Conservation (phyloP, 192 early-diverging fungal genomes). For the Gonapodya prolifera region DNA sequence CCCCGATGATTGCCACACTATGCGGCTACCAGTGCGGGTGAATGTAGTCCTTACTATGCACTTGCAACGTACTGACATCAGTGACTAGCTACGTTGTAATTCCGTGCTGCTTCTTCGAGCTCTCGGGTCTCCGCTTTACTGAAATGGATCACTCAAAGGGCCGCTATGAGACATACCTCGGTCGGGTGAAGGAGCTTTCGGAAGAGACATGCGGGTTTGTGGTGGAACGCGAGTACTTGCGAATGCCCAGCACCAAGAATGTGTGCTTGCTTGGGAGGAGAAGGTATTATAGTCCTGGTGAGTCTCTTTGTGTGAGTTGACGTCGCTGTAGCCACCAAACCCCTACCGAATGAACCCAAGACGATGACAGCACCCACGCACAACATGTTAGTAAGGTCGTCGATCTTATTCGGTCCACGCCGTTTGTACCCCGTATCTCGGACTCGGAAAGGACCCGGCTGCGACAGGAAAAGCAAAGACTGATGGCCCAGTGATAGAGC, state of each 20-base stretch:
- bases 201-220: constrained; percentile 36
- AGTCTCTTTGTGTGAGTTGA: not conserved
- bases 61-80: constrained; percentile 1
- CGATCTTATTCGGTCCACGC: constrained; percentile 11
- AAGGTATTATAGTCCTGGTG: constrained; percentile 3
- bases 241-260: constrained; percentile 76
- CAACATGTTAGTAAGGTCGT: not conserved
- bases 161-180: constrained; percentile 55
- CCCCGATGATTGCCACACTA: constrained; percentile 58
- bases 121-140: constrained; percentile 47
- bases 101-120: constrained; percentile 71
- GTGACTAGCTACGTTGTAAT: constrained; percentile 56
- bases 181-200: constrained; percentile 41
- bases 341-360: not conserved
- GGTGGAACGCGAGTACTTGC: constrained; percentile 45
- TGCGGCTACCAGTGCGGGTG: constrained; percentile 7
- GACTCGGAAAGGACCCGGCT: constrained; percentile 32
- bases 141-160: constrained; percentile 23
- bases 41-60: not conserved
- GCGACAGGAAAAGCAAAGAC: constrained; percentile 22
- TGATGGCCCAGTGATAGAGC: too few relatives aligned
- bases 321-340: not conserved
- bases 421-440: constrained; percentile 34
- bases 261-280: constrained; percentile 53
- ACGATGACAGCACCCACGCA: not conserved